Evolutionary conservation across 2,329 filamentous ascomycete species (phyloP).

Genomic region (Neopestalotiopsis sp.): DNA sequence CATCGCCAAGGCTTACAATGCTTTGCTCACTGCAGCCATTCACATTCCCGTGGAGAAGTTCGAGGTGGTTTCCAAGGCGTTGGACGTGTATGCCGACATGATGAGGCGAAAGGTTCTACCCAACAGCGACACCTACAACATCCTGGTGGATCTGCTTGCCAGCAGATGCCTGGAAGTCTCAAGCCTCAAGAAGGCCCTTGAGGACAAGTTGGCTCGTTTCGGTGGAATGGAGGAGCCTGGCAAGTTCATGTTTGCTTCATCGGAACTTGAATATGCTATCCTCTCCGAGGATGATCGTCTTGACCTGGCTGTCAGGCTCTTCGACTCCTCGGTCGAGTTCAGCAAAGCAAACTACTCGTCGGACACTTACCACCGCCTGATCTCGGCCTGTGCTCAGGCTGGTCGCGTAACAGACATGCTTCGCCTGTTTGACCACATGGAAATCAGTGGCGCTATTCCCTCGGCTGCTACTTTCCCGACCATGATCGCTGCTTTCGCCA

Average conservation of each 20-base stretch:
- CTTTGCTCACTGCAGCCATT: conserved; percentile 83
- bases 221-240: conserved; percentile 73
- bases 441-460: conserved; percentile 74
- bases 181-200: conserved; percentile 72
- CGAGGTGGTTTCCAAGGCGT: conserved; percentile 86
- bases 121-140: conserved; percentile 85
- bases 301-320: conserved; percentile 83
- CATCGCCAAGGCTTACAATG: conserved; percentile 88
- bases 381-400: conserved; percentile 84
- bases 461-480: conserved; percentile 83
- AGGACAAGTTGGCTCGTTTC: conserved; percentile 81
- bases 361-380: conserved; percentile 83
- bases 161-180: conserved; percentile 81
- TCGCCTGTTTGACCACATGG: conserved; percentile 90
- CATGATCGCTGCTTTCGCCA: conserved; percentile 95
- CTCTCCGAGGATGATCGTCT: conserved; percentile 87
- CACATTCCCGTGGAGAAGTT: conserved; percentile 79
- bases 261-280: conserved; percentile 86
- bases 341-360: conserved; percentile 73
- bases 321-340: conserved; percentile 74
- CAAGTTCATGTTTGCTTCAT: conserved; percentile 80
- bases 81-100: conserved; percentile 98
- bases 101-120: conserved; percentile 82
- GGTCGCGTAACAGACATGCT: conserved; percentile 89
- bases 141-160: conserved; percentile 82